Percentiles rank a stretch among this genome's conserved stretches.
Evolutionary conservation across 2,329 filamentous ascomycete genomes (phyloP).

Genomic region (Phialocephala subalpina): DNA sequence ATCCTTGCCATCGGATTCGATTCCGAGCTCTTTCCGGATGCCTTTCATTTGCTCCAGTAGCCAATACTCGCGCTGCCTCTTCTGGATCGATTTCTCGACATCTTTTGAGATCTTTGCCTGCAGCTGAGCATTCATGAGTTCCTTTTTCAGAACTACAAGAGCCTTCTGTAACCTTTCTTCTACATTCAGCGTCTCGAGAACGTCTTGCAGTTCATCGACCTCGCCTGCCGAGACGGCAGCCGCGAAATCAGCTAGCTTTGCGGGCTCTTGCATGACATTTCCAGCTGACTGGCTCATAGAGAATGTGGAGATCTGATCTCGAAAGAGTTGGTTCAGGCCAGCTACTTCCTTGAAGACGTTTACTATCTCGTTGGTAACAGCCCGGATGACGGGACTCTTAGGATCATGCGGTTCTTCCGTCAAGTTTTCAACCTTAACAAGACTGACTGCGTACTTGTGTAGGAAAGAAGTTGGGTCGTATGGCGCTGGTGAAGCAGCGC

Average conservation of each 20-base stretch:
- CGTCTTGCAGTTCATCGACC: slow-evolving; percentile 89
- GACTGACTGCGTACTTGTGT: slow-evolving; percentile 87
- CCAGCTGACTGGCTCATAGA: slow-evolving; percentile 94
- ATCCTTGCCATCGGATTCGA: slow-evolving; percentile 98
- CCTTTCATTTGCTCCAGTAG: slow-evolving; percentile 99
- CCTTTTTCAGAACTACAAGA: slow-evolving; percentile 92
- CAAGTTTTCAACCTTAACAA: slow-evolving; percentile 95
- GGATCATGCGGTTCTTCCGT: slow-evolving; percentile 88
- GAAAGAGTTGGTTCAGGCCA: slow-evolving; percentile 90
- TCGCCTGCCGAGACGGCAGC: slow-evolving; percentile 96
- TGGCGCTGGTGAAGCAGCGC: slow-evolving; percentile 57
- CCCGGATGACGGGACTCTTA: slow-evolving; percentile 87
- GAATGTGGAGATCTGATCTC: slow-evolving; percentile 97
- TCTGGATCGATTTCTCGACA: slow-evolving; percentile 96
- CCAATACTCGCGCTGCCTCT: slow-evolving; percentile 97
- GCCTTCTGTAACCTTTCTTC: slow-evolving; percentile 94
- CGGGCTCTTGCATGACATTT: slow-evolving; percentile 93
- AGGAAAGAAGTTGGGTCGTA: slow-evolving; percentile 93
- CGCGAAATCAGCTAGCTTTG: slow-evolving; percentile 95
- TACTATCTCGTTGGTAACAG: slow-evolving; percentile 96
- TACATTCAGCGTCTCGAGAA: slow-evolving; percentile 87
- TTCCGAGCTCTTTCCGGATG: slow-evolving; percentile 91
- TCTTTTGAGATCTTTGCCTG: slow-evolving; percentile 98
- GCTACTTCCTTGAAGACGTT: slow-evolving; percentile 99
- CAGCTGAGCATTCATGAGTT: slow-evolving; percentile 96